A percentile compares a stretch with the other conserved stretches of the same genome.
Evolutionary conservation across 306 rosid species (phyloP).

Genomic region (Sindora glabra): DNA sequence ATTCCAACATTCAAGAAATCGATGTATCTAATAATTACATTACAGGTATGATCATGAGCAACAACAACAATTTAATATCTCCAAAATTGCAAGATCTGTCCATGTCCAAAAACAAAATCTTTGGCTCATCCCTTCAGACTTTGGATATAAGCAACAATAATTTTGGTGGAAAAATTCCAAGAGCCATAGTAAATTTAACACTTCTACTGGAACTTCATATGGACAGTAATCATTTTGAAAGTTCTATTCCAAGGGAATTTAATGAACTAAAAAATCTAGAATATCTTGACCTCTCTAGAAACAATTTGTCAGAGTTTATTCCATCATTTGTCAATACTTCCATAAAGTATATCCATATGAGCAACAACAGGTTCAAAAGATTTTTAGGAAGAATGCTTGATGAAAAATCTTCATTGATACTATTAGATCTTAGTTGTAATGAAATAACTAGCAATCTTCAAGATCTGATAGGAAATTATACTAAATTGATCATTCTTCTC

Average conservation of each 20-base stretch:
- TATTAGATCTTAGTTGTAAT: background rate
- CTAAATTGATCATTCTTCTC: background rate
- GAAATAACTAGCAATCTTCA: background rate
- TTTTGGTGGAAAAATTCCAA: background rate
- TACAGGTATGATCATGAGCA: too few relatives aligned
- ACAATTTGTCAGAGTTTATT: background rate
- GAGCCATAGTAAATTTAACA: background rate
- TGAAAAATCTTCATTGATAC: background rate
- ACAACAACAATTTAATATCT: too few relatives aligned
- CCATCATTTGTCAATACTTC: background rate
- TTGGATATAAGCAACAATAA: background rate
- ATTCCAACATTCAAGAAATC: background rate
- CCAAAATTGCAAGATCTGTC: too few relatives aligned
- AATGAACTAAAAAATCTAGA: accelerated
- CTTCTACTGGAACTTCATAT: background rate
- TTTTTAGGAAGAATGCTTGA: background rate
- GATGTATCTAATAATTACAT: too few relatives aligned
- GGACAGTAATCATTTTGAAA: background rate
- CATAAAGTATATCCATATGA: background rate
- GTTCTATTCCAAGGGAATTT: background rate
- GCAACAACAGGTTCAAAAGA: background rate
- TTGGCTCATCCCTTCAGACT: background rate
- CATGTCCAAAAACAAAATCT: too few relatives aligned
- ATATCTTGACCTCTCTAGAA: background rate
- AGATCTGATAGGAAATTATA: background rate